Evolutionary conservation across 352 stramenopile genomes (phyloP).

Genomic region (Globisporangium rhizosaccharum): DNA sequence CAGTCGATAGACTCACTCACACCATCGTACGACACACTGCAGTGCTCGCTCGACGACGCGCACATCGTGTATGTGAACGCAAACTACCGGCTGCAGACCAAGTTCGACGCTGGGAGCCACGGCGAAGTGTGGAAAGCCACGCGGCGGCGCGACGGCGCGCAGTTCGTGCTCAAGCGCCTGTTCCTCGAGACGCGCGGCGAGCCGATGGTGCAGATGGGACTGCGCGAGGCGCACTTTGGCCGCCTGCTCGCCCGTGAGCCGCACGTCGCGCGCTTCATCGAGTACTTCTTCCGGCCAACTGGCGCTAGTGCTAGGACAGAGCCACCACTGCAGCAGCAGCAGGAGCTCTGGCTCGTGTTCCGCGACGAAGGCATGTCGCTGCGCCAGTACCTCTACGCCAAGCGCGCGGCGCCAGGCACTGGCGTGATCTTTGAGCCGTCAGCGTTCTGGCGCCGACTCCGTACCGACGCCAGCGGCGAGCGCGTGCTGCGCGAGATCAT

Average conservation of each 20-base stretch:
- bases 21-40: not conserved
- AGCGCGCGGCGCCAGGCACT: constrained; percentile 30
- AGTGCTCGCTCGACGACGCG: constrained; percentile 48
- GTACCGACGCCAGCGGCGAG: constrained; percentile 43
- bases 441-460: constrained; percentile 72
- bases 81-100: constrained; percentile 68
- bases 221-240: constrained; percentile 85
- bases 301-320: not conserved
- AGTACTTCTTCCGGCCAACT: constrained; percentile 75
- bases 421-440: constrained; percentile 68
- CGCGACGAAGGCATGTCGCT: constrained; percentile 86
- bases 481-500: constrained; percentile 88
- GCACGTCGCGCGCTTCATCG: constrained; percentile 82
- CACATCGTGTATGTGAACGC: constrained; percentile 66
- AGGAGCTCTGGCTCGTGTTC: constrained; percentile 89
- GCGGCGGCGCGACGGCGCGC: constrained; percentile 23
- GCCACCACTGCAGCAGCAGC: not conserved
- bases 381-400: constrained; percentile 83
- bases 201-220: constrained; percentile 62
- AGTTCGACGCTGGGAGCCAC: constrained; percentile 81
- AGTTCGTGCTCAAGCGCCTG: constrained; percentile 84
- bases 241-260: constrained; percentile 32
- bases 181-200: constrained; percentile 58
- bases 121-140: constrained; percentile 79
- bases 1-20: not conserved